phyloP scores from a whole-genome alignment of 345 rosid species.

The Geranium rotundifolium region DNA sequence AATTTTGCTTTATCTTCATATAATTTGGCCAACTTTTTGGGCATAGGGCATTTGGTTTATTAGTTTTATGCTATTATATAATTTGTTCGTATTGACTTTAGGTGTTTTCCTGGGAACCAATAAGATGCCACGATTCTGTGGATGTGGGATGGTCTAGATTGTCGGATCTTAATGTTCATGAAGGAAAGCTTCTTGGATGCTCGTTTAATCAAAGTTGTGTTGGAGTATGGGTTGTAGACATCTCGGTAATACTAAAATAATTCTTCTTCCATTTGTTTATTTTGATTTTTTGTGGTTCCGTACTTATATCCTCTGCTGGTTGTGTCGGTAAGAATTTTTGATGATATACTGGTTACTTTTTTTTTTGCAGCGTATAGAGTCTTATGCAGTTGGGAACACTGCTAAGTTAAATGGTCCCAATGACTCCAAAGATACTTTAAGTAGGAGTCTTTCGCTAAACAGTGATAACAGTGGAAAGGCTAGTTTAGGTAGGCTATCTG shows the following conservation, averaged over 20 bases:
- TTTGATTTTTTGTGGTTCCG: too few relatives aligned
- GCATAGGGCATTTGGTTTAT: background rate
- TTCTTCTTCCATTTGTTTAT: background rate
- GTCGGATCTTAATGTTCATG: constrained; percentile 90
- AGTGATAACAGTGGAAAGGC: constrained; percentile 54
- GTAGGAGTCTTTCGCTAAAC: constrained; percentile 41
- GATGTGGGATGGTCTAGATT: constrained; percentile 99
- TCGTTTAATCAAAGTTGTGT: constrained; percentile 96
- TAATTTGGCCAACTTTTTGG: background rate
- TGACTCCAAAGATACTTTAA: constrained; percentile 47
- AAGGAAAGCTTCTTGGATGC: constrained; percentile 98
- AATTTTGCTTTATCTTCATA: constrained; percentile 3
- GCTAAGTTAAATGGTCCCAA: constrained; percentile 34
- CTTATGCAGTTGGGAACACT: constrained; percentile 42
- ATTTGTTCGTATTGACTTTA: constrained; percentile 11
- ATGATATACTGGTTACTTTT: background rate
- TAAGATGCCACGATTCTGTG: constrained; percentile 73
- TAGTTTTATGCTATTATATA: constrained; percentile 10
- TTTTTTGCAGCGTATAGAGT: constrained; percentile 53
- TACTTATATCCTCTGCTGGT: background rate
- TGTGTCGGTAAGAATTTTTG: constrained; percentile 7
- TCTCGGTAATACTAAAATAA: constrained; percentile 49
- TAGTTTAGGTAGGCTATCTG: constrained; percentile 37
- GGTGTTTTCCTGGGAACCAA: constrained; percentile 98
- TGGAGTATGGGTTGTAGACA: constrained; percentile 97